Percentiles rank a stretch among this genome's conserved stretches.
These are phyloP conservation scores for Hyaloperonospora brassicae DNA, from an alignment of 352 stramenopile genomes.

Conservation along the genomic window DNA sequence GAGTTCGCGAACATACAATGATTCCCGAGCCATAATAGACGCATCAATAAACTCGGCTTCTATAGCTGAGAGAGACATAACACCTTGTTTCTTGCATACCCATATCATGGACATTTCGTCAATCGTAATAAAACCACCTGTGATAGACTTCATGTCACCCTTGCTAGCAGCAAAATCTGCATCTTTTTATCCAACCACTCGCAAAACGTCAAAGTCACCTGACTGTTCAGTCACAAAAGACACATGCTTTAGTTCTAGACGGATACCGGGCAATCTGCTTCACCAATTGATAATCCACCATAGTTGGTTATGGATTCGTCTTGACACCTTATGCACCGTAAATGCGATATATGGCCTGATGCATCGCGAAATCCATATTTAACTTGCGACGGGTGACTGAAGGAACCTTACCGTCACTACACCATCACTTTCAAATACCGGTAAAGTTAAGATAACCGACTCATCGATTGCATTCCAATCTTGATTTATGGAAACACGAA, in stretches of 20 bases:
- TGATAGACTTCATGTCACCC: not conserved
- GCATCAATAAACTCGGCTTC: not conserved
- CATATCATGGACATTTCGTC: not conserved
- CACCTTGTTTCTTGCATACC: not conserved
- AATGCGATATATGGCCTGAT: not conserved
- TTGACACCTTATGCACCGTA: not conserved
- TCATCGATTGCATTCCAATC: not conserved
- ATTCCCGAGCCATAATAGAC: no score
- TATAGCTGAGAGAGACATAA: not conserved
- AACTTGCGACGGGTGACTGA: not conserved
- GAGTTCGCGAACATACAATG: no score
- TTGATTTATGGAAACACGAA: no score
- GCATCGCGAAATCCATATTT: slow-evolving; percentile 3
- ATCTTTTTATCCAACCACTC: no score
- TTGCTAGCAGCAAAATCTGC: not conserved
- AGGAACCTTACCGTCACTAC: not conserved
- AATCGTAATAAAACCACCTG: slow-evolving; percentile 1
- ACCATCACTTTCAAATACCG: no score
- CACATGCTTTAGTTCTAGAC: no score
- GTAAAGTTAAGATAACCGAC: not conserved
- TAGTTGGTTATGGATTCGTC: not conserved
- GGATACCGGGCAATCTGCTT: no score
- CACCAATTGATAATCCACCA: no score
- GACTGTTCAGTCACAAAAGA: no score
- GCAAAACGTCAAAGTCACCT: no score